Percentiles rank a stretch among this genome's conserved stretches.
phyloP scores from a whole-genome alignment of 306 rosid species.

The Arachis stenosperma region DNA sequence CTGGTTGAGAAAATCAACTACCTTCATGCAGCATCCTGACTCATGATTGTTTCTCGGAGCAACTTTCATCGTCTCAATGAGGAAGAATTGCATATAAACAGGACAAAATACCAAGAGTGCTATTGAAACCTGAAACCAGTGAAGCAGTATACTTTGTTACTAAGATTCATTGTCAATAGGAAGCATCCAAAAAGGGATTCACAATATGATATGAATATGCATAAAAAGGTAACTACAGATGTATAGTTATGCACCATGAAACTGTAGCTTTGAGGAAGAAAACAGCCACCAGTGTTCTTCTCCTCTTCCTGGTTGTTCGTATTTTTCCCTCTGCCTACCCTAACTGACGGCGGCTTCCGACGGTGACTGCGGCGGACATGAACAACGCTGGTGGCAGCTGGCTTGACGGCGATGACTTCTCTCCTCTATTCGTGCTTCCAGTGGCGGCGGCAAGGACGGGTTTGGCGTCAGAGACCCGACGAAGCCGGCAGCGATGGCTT shows the following conservation, averaged over 20 bases:
- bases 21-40: slow-evolving; percentile 49
- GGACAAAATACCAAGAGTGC: slow-evolving; percentile 63
- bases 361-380: too few relatives aligned
- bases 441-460: too few relatives aligned
- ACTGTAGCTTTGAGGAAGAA: slow-evolving; percentile 58
- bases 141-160: not conserved
- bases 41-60: slow-evolving; percentile 40
- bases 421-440: too few relatives aligned
- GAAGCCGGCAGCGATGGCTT: too few relatives aligned
- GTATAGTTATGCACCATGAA: slow-evolving; percentile 44
- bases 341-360: too few relatives aligned
- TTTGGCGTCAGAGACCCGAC: too few relatives aligned
- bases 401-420: too few relatives aligned
- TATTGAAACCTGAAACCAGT: slow-evolving; percentile 66
- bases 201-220: slow-evolving; percentile 4
- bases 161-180: slow-evolving; percentile 7
- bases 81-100: slow-evolving; percentile 71
- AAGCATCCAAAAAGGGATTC: slow-evolving; percentile 7
- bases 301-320: too few relatives aligned
- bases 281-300: too few relatives aligned
- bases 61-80: slow-evolving; percentile 54
- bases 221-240: not conserved
- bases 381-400: too few relatives aligned
- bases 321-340: too few relatives aligned
- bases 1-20: slow-evolving; percentile 44